Percentiles rank a stretch among this genome's conserved stretches.
These are phyloP conservation scores for Cutaneotrichosporon spelunceum DNA, from an alignment of 1,284 basidiomycete species.

Conservation along the genomic window DNA sequence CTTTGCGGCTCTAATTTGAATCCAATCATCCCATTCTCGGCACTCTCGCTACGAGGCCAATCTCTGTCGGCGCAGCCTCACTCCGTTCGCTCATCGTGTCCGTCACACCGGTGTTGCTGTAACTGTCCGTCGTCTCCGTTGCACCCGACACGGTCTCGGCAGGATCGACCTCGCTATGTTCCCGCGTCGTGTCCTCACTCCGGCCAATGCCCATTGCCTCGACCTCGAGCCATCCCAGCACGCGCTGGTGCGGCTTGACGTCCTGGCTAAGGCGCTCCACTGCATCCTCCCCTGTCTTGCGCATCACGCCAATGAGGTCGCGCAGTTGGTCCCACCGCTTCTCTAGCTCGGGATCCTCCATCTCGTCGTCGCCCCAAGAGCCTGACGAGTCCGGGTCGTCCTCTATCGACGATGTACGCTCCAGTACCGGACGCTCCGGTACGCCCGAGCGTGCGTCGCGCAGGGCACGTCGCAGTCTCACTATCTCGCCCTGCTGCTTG, in stretches of 20 bases:
- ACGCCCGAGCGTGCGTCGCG: conserved; percentile 24
- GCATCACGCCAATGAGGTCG: conserved; percentile 36
- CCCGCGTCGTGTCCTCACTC: neutral
- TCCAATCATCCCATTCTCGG: neutral
- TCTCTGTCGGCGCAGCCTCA: conserved; percentile 3
- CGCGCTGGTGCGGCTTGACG: conserved; percentile 27
- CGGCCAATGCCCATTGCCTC: conserved; percentile 22
- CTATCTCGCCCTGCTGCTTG: conserved; percentile 45
- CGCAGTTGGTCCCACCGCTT: conserved; percentile 43
- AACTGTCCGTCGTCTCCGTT: neutral
- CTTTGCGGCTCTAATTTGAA: neutral
- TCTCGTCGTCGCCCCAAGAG: conserved; percentile 19
- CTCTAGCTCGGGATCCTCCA: conserved; percentile 40
- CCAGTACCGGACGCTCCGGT: conserved; percentile 6
- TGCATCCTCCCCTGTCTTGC: conserved; percentile 32
- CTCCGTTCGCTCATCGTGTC: conserved; percentile 1
- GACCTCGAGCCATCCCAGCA: conserved; percentile 38
- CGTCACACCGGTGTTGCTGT: neutral
- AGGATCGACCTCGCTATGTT: neutral
- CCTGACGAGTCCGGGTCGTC: conserved; percentile 18
- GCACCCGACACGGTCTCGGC: conserved; percentile 4
- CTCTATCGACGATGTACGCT: neutral
- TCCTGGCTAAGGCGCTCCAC: conserved; percentile 33
- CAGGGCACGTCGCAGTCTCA: conserved; percentile 40
- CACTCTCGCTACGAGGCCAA: neutral